phyloP scores from a whole-genome alignment of 176 grass and related monocot species.

The Tillandsia fasciculata region DNA sequence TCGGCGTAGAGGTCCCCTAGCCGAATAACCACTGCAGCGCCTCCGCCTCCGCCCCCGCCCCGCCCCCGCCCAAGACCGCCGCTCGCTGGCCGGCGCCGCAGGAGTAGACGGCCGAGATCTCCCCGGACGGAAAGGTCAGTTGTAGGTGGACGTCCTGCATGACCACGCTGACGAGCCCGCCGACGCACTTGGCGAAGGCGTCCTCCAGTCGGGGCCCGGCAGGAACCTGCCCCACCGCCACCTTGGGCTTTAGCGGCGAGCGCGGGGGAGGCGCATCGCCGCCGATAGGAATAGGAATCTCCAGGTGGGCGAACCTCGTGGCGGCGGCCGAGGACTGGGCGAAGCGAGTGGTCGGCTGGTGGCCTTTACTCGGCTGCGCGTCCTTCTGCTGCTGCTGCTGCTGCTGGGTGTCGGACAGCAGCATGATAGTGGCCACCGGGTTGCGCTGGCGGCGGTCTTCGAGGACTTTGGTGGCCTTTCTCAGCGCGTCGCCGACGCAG shows the following conservation, averaged over 20 bases:
- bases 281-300: slow-evolving; percentile 78
- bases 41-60: slow-evolving; percentile 18
- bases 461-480: slow-evolving; percentile 88
- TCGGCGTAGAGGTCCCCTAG: slow-evolving; percentile 83
- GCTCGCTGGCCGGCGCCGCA: slow-evolving; percentile 45
- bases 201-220: slow-evolving; percentile 29
- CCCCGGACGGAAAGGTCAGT: slow-evolving; percentile 44
- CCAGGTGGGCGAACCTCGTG: slow-evolving; percentile 67
- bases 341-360: slow-evolving; percentile 6
- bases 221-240: neutral
- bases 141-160: slow-evolving; percentile 81
- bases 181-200: slow-evolving; percentile 71
- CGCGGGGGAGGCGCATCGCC: slow-evolving; percentile 4
- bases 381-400: slow-evolving; percentile 30
- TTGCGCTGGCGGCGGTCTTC: slow-evolving; percentile 86
- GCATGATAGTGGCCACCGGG: slow-evolving; percentile 87
- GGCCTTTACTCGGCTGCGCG: neutral
- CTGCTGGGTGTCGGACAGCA: slow-evolving; percentile 58
- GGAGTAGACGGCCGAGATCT: slow-evolving; percentile 74
- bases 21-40: slow-evolving; percentile 15
- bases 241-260: slow-evolving; percentile 18
- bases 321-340: slow-evolving; percentile 17
- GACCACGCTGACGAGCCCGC: slow-evolving; percentile 77
- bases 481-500: slow-evolving; percentile 60
- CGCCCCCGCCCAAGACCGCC: slow-evolving; percentile 10